These are phyloP conservation scores for Aspergillus neotritici DNA, from an alignment of 2,329 filamentous ascomycete species.

Conservation along the genomic window DNA sequence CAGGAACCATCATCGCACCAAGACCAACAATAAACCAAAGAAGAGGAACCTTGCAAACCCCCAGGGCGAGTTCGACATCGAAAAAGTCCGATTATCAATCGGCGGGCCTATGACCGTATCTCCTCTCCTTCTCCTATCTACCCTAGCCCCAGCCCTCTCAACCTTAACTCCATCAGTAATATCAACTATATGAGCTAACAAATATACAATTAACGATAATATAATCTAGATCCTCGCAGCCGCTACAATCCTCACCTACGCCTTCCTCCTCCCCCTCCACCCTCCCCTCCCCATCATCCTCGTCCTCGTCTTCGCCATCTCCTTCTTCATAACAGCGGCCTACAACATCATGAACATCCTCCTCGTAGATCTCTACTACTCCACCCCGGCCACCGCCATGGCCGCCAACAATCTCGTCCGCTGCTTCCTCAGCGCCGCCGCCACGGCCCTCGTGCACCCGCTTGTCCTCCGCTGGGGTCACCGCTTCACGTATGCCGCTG, in stretches of 20 bases:
- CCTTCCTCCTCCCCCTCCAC: constrained; percentile 39
- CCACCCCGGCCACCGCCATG: constrained; percentile 27
- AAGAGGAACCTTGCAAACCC: constrained; percentile 22
- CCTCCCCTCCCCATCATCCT: constrained; percentile 24
- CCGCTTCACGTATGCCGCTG: constrained; percentile 14
- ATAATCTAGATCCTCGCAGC: constrained; percentile 2
- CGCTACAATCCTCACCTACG: constrained; percentile 34
- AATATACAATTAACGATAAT: too few species aligned
- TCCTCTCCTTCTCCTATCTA: constrained; percentile 13
- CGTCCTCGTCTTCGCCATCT: constrained; percentile 29
- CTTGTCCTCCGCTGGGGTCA: constrained; percentile 14
- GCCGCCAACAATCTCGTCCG: constrained; percentile 32
- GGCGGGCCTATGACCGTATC: constrained; percentile 34
- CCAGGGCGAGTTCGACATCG: constrained; percentile 40
- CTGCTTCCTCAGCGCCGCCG: constrained; percentile 27
- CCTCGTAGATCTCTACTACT: constrained; percentile 39
- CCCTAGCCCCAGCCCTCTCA: too few species aligned
- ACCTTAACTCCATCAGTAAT: too few species aligned
- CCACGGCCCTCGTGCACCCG: constrained; percentile 21
- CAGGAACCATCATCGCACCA: too few species aligned
- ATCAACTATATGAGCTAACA: too few species aligned
- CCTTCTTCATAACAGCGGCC: constrained; percentile 34
- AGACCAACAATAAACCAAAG: too few species aligned
- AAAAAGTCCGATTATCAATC: constrained; percentile 39
- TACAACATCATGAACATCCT: constrained; percentile 44